Evolutionary conservation across 371 early-diverging fungal genomes (phyloP), one percentile per base, ranked within the genome.

Genomic region (Nematocida major): DNA sequence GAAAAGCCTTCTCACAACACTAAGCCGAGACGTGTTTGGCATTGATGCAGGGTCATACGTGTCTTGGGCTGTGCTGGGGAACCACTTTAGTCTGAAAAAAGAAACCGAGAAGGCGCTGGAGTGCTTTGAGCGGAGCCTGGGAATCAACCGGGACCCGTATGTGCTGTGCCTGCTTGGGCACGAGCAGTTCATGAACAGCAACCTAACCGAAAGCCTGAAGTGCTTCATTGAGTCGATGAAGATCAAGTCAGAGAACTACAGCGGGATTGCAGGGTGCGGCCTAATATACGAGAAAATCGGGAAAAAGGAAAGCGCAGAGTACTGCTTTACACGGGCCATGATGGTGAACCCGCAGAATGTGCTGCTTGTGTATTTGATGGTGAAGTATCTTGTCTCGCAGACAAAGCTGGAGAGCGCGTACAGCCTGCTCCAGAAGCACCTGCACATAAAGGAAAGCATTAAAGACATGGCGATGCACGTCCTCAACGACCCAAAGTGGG

Each of bases 61-160:
- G 9, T 79, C 86, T 24, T 85, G 84, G 84, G 69, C 73, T 30
- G 81, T 76, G 3, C 24, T 85, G 4, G 86, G 83, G 0, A 85
- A 85, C 63, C 82, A 82, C 63, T 85, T 81, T 59, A 79, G 79
- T 40, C 53, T 79, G 11, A 59, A 69, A 30, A 69, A 70, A 34
- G 81, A 84, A 24, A 66, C 68, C 22, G 51, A 78, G 30, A 79
- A 81, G 48, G 79, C 82, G 26, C 39, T 73, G 0, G 38, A 69
- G 40, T 84, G 80, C 57, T 79, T 85, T 61, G 67, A 80, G 43
- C 76, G 80, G 61, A 79, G 79, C 34, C 22, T 80, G 22, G 38
- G 50, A 34, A 81, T 84, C 38, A 47, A 53, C 61, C 81, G 78
- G 59, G 80, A 79, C 49, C 61, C 79, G n/a, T 79, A 81, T 67